Conservation (phyloP, 805 yeast species). For the Yarrowia sp. region DNA sequence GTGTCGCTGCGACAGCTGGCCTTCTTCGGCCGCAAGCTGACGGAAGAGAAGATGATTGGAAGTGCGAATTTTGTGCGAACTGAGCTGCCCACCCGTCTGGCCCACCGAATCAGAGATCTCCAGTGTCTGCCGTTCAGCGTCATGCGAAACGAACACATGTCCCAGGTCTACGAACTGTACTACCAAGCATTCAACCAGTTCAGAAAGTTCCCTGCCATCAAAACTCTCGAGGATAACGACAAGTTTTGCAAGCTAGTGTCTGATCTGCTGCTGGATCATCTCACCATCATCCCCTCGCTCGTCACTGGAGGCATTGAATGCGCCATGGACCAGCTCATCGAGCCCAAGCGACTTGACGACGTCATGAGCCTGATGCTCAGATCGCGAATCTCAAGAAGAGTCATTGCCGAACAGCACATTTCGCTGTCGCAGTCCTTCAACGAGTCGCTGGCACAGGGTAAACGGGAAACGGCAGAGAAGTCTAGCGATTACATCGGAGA, state of each 20-base stretch:
- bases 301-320: conserved; percentile 93
- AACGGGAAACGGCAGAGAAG: conserved; percentile 39
- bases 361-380: conserved; percentile 80
- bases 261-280: conserved; percentile 72
- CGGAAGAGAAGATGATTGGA: conserved; percentile 75
- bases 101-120: conserved; percentile 77
- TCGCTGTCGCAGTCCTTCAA: conserved; percentile 73
- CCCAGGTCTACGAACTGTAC: conserved; percentile 87
- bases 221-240: conserved; percentile 75
- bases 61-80: conserved; percentile 89
- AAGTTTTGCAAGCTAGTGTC: conserved; percentile 70
- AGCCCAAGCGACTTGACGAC: conserved; percentile 68
- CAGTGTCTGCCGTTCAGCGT: conserved; percentile 85
- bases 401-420: conserved; percentile 89
- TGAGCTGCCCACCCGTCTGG: conserved; percentile 84
- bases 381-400: conserved; percentile 86
- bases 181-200: conserved; percentile 86
- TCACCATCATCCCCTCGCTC: conserved; percentile 81
- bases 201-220: conserved; percentile 72
- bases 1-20: conserved; percentile 90
- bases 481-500: conserved; percentile 61
- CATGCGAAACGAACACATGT: conserved; percentile 82
- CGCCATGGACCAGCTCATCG: conserved; percentile 62
- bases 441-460: conserved; percentile 53
- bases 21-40: conserved; percentile 80